Conservation (phyloP, 495 filamentous ascomycete species). For the Hypoxylon trugodes region DNA sequence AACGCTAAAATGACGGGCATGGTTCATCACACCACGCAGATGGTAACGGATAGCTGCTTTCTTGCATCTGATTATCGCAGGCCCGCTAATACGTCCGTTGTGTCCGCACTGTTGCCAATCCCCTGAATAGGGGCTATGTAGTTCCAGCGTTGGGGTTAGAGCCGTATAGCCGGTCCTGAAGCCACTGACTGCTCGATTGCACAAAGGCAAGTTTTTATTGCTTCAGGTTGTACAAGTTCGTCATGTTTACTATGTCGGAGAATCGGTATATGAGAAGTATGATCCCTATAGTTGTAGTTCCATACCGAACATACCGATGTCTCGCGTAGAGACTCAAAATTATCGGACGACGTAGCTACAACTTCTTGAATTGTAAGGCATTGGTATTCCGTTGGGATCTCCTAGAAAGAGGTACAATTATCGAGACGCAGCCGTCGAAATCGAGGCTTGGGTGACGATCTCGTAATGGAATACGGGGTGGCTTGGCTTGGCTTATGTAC, state of each 20-base stretch:
- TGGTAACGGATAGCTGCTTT: constrained; percentile 4
- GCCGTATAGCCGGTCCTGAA: not conserved
- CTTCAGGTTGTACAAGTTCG: not conserved
- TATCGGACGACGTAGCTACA: not conserved
- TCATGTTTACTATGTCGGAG: not conserved
- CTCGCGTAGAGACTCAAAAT: not conserved
- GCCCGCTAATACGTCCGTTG: not conserved
- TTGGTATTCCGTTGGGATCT: not conserved
- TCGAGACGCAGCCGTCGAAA: constrained; percentile 11
- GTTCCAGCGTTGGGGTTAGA: not conserved
- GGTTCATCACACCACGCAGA: constrained; percentile 7
- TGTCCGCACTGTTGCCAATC: constrained; percentile 2
- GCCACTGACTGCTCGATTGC: not conserved
- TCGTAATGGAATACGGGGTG: constrained; percentile 23
- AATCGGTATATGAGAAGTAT: not conserved
- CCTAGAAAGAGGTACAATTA: constrained; percentile 1
- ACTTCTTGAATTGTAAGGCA: not conserved
- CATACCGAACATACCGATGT: not conserved
- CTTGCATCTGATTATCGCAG: constrained; percentile 4
- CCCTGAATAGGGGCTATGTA: not conserved
- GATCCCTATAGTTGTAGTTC: not conserved
- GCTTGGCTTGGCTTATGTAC: constrained; percentile 29
- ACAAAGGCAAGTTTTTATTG: not conserved
- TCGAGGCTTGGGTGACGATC: not conserved
- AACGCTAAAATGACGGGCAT: not conserved